Evolutionary conservation across 805 yeast species (phyloP).

Genomic region (Yarrowia sp.): DNA sequence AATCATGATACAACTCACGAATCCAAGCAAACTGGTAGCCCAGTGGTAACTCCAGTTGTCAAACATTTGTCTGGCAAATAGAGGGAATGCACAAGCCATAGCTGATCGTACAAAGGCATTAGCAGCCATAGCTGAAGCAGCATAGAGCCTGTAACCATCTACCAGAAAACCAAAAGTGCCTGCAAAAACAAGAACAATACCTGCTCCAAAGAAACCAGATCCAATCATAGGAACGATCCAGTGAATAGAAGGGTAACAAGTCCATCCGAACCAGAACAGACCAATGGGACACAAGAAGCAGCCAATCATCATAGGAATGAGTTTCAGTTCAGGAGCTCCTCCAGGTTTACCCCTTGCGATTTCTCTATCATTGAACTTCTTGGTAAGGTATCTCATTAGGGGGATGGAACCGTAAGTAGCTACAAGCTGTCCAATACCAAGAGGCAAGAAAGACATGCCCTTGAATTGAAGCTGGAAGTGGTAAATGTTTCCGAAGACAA

Average conservation of each 20-base stretch:
- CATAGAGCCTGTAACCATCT: conserved; percentile 40
- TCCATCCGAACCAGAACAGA: conserved; percentile 71
- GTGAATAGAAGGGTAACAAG: conserved; percentile 52
- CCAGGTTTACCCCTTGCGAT: conserved; percentile 50
- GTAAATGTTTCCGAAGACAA: conserved; percentile 49
- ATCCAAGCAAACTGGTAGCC: conserved; percentile 64
- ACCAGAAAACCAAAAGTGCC: conserved; percentile 59
- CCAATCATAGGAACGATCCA: conserved; percentile 69
- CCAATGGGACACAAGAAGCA: conserved; percentile 59
- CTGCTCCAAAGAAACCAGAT: conserved; percentile 54
- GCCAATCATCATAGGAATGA: conserved; percentile 58
- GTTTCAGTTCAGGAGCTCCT: conserved; percentile 55
- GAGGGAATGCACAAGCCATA: conserved; percentile 76
- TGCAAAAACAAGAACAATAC: conserved; percentile 60
- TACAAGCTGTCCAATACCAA: conserved; percentile 53
- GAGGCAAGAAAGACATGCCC: conserved; percentile 59
- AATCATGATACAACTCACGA: conserved; percentile 46
- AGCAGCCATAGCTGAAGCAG: conserved; percentile 65
- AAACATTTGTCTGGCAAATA: conserved; percentile 84
- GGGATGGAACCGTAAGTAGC: conserved; percentile 53
- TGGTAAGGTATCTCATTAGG: conserved; percentile 45
- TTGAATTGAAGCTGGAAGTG: conserved; percentile 49
- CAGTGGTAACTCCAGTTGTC: conserved; percentile 65
- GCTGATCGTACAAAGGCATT: conserved; percentile 75
- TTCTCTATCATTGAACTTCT: conserved; percentile 34